Conservation (phyloP, 2,329 filamentous ascomycete genomes). For the Rhynchosporium graminicola region DNA sequence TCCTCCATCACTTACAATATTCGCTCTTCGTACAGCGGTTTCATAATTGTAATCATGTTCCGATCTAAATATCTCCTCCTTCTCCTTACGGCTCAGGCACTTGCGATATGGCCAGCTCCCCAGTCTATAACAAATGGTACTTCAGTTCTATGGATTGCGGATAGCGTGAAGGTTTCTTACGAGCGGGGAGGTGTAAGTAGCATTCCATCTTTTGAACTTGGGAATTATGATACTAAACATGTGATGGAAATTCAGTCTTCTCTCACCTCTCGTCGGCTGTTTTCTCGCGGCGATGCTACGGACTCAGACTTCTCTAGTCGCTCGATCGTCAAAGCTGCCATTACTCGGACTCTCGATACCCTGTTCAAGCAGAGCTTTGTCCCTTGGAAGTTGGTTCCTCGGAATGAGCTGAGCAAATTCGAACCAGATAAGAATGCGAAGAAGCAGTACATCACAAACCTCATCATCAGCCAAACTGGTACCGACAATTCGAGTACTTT, state of each 20-base stretch:
- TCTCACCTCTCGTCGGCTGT: slow-evolving; percentile 11
- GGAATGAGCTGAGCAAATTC: slow-evolving; percentile 56
- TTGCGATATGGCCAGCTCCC: slow-evolving; percentile 23
- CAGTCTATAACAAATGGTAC: slow-evolving; percentile 13
- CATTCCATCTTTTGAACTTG: slow-evolving; percentile 3
- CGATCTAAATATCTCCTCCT: not conserved
- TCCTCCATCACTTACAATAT: not conserved
- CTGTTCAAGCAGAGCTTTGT: slow-evolving; percentile 71
- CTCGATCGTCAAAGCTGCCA: slow-evolving; percentile 56
- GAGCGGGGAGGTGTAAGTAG: slow-evolving; percentile 10
- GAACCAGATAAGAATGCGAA: slow-evolving; percentile 56
- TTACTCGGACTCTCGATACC: slow-evolving; percentile 60
- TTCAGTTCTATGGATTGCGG: slow-evolving; percentile 18
- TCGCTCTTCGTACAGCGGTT: not conserved
- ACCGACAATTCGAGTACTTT: slow-evolving; percentile 55
- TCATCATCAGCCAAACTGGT: slow-evolving; percentile 62
- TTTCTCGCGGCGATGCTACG: slow-evolving; percentile 1
- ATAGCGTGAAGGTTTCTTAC: slow-evolving; percentile 16
- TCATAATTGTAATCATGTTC: slow-evolving; percentile 14
- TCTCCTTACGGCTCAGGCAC: slow-evolving; percentile 12
- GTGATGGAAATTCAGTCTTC: slow-evolving; percentile 29
- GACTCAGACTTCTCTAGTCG: slow-evolving; percentile 43
- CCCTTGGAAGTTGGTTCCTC: slow-evolving; percentile 75
- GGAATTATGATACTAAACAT: slow-evolving; percentile 33
- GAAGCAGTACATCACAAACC: slow-evolving; percentile 55